Base-by-base conservation (phyloP, 495 filamentous ascomycete genomes). In the Saxophila tyrrhenica region DNA sequence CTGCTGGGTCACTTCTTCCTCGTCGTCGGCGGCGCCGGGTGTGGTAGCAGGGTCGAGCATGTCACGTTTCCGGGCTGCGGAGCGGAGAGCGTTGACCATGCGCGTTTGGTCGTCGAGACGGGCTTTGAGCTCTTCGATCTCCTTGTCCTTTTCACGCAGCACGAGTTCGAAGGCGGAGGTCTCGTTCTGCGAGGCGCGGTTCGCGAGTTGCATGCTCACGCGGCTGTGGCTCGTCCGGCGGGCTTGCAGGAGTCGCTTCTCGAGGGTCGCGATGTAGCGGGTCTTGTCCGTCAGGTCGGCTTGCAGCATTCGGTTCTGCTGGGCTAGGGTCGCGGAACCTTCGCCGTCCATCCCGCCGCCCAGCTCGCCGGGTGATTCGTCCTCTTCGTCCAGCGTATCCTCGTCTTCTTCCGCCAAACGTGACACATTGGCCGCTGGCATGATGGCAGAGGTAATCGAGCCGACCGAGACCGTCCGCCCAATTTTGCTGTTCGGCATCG, bases 231-330 rank as follows among this genome's bases (percentile, higher is more conserved):
- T 95, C 10, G 88, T 87, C 21, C 92, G 82, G 50, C 94, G 78
- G 21, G 94, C 92, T 64, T 98, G 92, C 16, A 97, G 74, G 0
- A 98, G 73, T 9, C 92, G 82, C 64, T 91, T 88, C 72, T 98
- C 92, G 1, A 98, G 72, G 0, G 91, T 96, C 23, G 84, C 77
- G 58, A 97, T 95, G 66, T 98, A 98, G 41, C 94, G 86, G 59
- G 94, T 95, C 71, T 94, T 96, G 70, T 97, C 94, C 11, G 76
- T 77, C 9, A 98, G 78, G 68, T 97, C 92, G n/a, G 89, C 83
- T 66, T 94, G 94, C 38, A 98, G 73, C 1, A 92, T 86, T 35
- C 83, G 78, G 53, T 94, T 85, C 62, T 96, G 94, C 20, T 85
- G 78, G 41, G 84, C 75, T 29, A 89, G 72, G 24, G 84, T 84